These are phyloP conservation scores for Neodidymelliopsis sp. DNA, from an alignment of 2,329 filamentous ascomycete genomes.

Conservation along the genomic window DNA sequence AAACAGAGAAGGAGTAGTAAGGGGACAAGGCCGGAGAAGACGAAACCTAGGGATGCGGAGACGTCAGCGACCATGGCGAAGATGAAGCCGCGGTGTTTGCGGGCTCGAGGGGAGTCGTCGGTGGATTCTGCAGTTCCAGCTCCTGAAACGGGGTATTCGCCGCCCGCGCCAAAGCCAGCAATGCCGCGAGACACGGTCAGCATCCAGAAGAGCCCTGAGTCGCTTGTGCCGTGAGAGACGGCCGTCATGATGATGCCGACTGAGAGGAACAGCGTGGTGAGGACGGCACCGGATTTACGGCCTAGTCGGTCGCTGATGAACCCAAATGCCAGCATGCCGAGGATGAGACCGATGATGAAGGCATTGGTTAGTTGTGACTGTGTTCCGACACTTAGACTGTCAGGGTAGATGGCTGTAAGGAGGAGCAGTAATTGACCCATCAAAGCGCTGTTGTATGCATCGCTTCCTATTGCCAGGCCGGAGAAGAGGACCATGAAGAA, in stretches of 20 bases:
- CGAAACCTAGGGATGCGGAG: slow-evolving; percentile 60
- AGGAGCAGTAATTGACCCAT: slow-evolving; percentile 46
- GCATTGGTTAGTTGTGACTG: slow-evolving; percentile 45
- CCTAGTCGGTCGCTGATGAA: slow-evolving; percentile 44
- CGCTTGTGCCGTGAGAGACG: slow-evolving; percentile 34
- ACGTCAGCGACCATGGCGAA: slow-evolving; percentile 64
- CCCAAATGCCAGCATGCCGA: slow-evolving; percentile 47
- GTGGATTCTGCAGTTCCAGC: slow-evolving; percentile 62
- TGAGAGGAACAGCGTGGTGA: slow-evolving; percentile 43
- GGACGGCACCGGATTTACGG: slow-evolving; percentile 43
- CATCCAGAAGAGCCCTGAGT: slow-evolving; percentile 52
- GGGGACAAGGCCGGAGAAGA: slow-evolving; percentile 59
- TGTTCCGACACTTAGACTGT: slow-evolving; percentile 34
- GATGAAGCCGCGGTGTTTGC: slow-evolving; percentile 62
- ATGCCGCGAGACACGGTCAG: slow-evolving; percentile 55
- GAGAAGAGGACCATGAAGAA: slow-evolving; percentile 48
- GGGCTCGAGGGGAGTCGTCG: slow-evolving; percentile 56
- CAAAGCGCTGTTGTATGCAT: slow-evolving; percentile 48
- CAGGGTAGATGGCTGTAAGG: slow-evolving; percentile 43
- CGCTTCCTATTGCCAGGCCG: slow-evolving; percentile 45
- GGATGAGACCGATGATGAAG: slow-evolving; percentile 46
- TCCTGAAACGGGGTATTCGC: slow-evolving; percentile 62
- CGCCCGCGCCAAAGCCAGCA: slow-evolving; percentile 51
- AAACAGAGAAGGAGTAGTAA: slow-evolving; percentile 61
- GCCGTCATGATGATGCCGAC: slow-evolving; percentile 44